Conservation (phyloP, 768 basidiomycete genomes). For the Phlebiopsis flavidoalba region DNA sequence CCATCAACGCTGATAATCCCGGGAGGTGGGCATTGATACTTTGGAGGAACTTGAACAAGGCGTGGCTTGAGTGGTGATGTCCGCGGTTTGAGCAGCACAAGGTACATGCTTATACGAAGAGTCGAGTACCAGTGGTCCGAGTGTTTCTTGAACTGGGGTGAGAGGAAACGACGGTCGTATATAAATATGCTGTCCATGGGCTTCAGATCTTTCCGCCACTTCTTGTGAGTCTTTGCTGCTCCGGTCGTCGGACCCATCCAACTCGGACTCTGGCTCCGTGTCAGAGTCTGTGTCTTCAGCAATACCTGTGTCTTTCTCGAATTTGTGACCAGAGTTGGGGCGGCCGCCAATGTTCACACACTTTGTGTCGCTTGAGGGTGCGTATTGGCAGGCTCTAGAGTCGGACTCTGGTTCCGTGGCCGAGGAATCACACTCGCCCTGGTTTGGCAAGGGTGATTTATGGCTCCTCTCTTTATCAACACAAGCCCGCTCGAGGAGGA, state of each 20-base stretch:
- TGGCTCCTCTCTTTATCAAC: neutral
- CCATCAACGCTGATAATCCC: slow-evolving; percentile 91
- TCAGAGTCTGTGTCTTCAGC: neutral
- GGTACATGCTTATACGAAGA: neutral
- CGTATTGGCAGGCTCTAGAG: neutral
- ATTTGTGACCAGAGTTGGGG: slow-evolving; percentile 39
- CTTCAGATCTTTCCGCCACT: too few species aligned
- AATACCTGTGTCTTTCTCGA: neutral
- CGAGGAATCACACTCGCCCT: slow-evolving; percentile 1
- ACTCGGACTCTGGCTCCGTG: slow-evolving; percentile 17
- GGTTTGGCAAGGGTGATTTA: neutral
- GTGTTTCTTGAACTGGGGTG: slow-evolving; percentile 33
- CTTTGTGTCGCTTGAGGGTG: neutral
- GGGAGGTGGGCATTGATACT: slow-evolving; percentile 82
- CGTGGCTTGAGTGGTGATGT: neutral
- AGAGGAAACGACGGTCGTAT: slow-evolving; percentile 51
- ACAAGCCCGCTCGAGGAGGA: neutral
- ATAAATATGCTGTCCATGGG: neutral
- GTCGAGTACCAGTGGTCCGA: slow-evolving; percentile 46
- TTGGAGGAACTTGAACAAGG: slow-evolving; percentile 50
- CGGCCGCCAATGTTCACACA: neutral
- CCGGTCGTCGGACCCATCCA: neutral
- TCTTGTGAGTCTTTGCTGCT: neutral
- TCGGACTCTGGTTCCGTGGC: slow-evolving; percentile 8
- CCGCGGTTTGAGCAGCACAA: slow-evolving; percentile 21